Percentiles rank a stretch among this genome's conserved stretches.
phyloP scores from a whole-genome alignment of 2,329 filamentous ascomycete species.

The Colletotrichum melonis region DNA sequence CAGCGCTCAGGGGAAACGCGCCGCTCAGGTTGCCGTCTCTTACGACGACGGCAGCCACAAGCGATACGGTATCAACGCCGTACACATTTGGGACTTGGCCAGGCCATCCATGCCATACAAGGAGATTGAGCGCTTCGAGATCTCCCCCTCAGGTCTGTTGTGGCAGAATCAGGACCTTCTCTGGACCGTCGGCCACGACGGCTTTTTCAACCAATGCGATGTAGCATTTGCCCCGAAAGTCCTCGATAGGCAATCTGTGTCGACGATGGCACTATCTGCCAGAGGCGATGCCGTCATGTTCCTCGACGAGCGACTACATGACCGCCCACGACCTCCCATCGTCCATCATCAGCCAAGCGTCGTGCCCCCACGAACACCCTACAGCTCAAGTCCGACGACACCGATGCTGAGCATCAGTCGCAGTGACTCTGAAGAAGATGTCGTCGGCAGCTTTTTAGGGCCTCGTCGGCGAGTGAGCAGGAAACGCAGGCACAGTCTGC shows the following conservation, averaged over 20 bases:
- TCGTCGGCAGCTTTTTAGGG: constrained; percentile 69
- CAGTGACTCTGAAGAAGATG: constrained; percentile 75
- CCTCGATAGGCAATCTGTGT: constrained; percentile 71
- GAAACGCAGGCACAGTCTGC: constrained; percentile 54
- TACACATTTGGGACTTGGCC: constrained; percentile 77
- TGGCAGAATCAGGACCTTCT: constrained; percentile 75
- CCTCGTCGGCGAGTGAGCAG: constrained; percentile 53
- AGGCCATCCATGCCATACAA: constrained; percentile 75
- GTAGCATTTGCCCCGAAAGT: constrained; percentile 72
- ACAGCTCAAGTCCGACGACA: constrained; percentile 60
- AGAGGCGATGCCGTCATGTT: constrained; percentile 70
- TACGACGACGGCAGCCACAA: constrained; percentile 69
- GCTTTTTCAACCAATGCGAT: constrained; percentile 73
- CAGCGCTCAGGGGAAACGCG: constrained; percentile 67
- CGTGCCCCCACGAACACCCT: constrained; percentile 52
- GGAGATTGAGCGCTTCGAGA: constrained; percentile 70
- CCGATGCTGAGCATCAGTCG: constrained; percentile 66
- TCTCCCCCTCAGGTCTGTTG: constrained; percentile 66
- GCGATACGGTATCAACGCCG: constrained; percentile 65
- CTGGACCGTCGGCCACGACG: constrained; percentile 74
- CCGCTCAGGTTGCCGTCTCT: constrained; percentile 71
- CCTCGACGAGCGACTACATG: constrained; percentile 66
- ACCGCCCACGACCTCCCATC: constrained; percentile 55
- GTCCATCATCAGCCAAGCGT: constrained; percentile 47
- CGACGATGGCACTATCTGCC: constrained; percentile 70